Evolutionary conservation across 2,329 filamentous ascomycete species (phyloP), one percentile per base, ranked within the genome.

Genomic region (Neocatenulostroma microsporum): DNA sequence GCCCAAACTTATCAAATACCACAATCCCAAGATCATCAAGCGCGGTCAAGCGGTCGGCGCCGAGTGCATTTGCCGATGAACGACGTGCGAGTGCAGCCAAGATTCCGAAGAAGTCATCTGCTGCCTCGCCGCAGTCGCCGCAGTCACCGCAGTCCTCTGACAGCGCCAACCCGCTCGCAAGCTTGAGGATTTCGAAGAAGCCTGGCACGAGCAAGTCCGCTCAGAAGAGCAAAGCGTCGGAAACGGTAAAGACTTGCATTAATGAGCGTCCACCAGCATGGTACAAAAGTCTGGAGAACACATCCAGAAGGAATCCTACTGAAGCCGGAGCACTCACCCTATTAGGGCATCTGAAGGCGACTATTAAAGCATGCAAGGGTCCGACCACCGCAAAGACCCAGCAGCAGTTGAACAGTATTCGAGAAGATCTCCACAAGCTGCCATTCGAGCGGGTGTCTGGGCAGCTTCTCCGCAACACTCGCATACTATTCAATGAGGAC

Each of bases 381-480:
- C 13, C 21, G 23, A 37, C 5, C 19, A 23, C 21, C 29, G n/a
- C 19, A 19, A 10, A 30, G 20, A 4, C 34, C 4, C 18, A 44
- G n/a, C n/a, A n/a, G n/a, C n/a, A n/a, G 2, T 54, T 62, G 33
- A 49, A 59, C 5, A 42, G 56, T 5, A 55, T 68, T 4, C 52
- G 62, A 1, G 39, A 57, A 3, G 40, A 51, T 2, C 45, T 69
- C 0, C 64, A 69, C 43, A 56, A 59, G 17, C 53, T 64, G 0
- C 54, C 62, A 10, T 63, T 68, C 25, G 37, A 61, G 0, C 30
- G 44, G 0, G 59, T 68, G 9, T 50, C 53, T 12, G 45, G 39
- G 0, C 46, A 48, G 14, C 49, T 62, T 0, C 35, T 68, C 2
- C 52, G 56, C 2, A 57, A 56, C 27, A 49, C 54, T 1, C 46